A percentile compares a stretch with the other conserved stretches of the same genome.
phyloP scores from a whole-genome alignment of 257 asterid species.

The Cruciata laevipes region DNA sequence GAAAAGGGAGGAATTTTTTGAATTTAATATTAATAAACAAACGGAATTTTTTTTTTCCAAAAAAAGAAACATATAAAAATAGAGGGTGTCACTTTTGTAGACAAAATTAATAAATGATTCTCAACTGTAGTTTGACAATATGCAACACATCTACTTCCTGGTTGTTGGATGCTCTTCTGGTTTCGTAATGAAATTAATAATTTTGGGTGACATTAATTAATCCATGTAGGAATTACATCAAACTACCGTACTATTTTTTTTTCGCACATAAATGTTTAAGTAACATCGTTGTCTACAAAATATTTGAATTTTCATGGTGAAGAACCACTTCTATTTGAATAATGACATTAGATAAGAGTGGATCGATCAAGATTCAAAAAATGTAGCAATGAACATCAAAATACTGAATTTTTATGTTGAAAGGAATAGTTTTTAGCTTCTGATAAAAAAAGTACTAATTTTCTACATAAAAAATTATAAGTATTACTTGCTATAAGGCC shows the following conservation, averaged over 20 bases:
- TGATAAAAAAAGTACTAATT: too few species aligned
- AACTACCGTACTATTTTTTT: constrained; percentile 1
- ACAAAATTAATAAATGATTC: neutral
- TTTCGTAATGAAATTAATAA: constrained; percentile 6
- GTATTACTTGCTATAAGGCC: too few species aligned
- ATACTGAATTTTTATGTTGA: too few species aligned
- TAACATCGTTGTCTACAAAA: neutral
- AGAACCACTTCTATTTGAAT: neutral
- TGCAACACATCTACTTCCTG: constrained; percentile 1
- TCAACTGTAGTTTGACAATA: constrained; percentile 7
- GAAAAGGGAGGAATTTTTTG: too few species aligned
- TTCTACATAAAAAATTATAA: too few species aligned
- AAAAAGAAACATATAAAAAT: too few species aligned
- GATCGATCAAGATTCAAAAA: too few species aligned
- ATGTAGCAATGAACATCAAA: too few species aligned
- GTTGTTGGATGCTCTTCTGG: constrained; percentile 20
- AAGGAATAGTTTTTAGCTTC: too few species aligned
- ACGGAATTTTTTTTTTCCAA: too few species aligned
- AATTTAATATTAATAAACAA: too few species aligned
- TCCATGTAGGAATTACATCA: constrained; percentile 6
- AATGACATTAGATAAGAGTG: neutral
- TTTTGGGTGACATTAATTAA: constrained; percentile 7
- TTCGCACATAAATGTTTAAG: neutral
- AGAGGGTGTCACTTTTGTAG: too few species aligned
- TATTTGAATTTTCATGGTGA: neutral